Evolutionary conservation across 2,329 filamentous ascomycete genomes (phyloP).

Genomic region (Neonectria ditissima): DNA sequence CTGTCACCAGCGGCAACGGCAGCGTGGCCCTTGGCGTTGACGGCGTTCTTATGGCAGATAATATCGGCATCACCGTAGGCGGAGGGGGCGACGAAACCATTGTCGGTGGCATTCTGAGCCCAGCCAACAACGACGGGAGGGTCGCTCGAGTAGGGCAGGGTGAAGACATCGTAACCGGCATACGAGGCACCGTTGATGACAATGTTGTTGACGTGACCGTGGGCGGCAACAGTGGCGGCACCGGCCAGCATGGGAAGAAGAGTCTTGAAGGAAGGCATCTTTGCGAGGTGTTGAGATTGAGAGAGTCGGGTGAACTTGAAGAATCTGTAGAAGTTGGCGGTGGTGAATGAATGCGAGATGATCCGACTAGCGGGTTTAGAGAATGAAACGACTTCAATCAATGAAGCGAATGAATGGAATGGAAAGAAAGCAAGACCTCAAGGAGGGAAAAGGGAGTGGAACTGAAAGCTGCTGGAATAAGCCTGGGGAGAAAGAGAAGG

Average conservation of each 20-base stretch:
- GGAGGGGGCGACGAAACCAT: slow-evolving; percentile 62
- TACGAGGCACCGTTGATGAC: slow-evolving; percentile 42
- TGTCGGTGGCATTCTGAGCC: slow-evolving; percentile 57
- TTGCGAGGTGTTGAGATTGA: slow-evolving; percentile 26
- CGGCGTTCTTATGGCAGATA: slow-evolving; percentile 59
- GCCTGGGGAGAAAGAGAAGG: slow-evolving; percentile 33
- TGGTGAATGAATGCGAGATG: slow-evolving; percentile 24
- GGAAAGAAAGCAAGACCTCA: slow-evolving; percentile 41
- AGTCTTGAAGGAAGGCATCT: slow-evolving; percentile 46
- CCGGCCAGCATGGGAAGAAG: slow-evolving; percentile 43
- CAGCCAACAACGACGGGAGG: slow-evolving; percentile 51
- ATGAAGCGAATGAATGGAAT: slow-evolving; percentile 45
- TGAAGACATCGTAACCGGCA: slow-evolving; percentile 40
- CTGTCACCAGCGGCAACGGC: slow-evolving; percentile 55
- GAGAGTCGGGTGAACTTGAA: slow-evolving; percentile 13
- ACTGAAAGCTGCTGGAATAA: slow-evolving; percentile 44
- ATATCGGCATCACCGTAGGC: slow-evolving; percentile 56
- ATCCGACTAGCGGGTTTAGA: slow-evolving; percentile 44
- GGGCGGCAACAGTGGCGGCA: slow-evolving; percentile 43
- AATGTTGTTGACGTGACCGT: slow-evolving; percentile 46
- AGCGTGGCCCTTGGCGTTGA: slow-evolving; percentile 54
- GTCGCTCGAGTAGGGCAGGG: slow-evolving; percentile 31
- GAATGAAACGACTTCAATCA: slow-evolving; percentile 47
- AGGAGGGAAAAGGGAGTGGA: slow-evolving; percentile 41
- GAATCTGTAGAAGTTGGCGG: slow-evolving; percentile 24